Conservation (phyloP, 1,139 yeast species). For the Blastobotrys serpentis region DNA sequence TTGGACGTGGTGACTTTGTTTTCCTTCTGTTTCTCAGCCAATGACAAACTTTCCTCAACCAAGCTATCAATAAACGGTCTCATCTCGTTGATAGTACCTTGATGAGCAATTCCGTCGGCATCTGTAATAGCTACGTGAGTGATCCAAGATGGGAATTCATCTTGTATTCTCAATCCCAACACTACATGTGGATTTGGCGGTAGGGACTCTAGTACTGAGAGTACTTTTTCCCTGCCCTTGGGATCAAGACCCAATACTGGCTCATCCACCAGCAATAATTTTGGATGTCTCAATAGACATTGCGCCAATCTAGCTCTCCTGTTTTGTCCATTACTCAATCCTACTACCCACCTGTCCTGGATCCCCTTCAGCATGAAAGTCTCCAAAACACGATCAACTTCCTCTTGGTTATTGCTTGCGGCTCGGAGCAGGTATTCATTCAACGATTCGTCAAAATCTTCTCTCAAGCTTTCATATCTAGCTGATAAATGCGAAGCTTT, state of each 20-base stretch:
- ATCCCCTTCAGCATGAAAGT: constrained; percentile 57
- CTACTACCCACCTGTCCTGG: constrained; percentile 73
- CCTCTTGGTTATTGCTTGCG: constrained; percentile 32
- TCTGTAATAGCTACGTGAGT: constrained; percentile 65
- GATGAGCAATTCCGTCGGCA: constrained; percentile 49
- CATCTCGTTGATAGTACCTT: constrained; percentile 49
- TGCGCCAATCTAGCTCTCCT: constrained; percentile 85
- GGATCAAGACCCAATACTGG: constrained; percentile 93
- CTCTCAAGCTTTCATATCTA: constrained; percentile 82
- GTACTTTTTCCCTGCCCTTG: constrained; percentile 58
- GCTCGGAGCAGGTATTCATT: constrained; percentile 51
- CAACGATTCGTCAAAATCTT: constrained; percentile 77
- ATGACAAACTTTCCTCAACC: constrained; percentile 17
- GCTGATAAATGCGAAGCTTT: constrained; percentile 79
- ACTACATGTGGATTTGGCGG: constrained; percentile 50
- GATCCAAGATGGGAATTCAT: constrained; percentile 74
- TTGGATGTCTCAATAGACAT: constrained; percentile 64
- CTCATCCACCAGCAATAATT: constrained; percentile 73
- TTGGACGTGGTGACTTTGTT: constrained; percentile 44
- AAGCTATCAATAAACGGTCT: constrained; percentile 35
- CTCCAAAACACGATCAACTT: constrained; percentile 48
- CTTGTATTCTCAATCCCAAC: constrained; percentile 76
- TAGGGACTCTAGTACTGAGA: constrained; percentile 46
- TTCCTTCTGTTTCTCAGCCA: background rate
- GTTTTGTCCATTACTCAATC: constrained; percentile 89